These are phyloP conservation scores for Globisporangium radiosum DNA, from an alignment of 352 stramenopile species.

Conservation along the genomic window DNA sequence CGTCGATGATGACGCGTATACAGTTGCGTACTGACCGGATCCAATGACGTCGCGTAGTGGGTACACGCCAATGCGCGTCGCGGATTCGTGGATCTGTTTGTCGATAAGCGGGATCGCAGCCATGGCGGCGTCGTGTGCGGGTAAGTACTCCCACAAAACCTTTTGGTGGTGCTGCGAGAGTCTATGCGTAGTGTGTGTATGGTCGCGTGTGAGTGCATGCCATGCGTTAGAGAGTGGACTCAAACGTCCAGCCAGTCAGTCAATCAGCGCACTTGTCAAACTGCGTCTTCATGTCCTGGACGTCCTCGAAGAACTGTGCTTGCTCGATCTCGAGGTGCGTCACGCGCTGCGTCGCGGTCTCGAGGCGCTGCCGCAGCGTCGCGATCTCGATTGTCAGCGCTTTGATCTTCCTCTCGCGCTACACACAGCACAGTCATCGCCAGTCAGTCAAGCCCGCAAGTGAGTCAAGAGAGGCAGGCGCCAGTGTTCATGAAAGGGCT, in stretches of 20 bases:
- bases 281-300: slow-evolving; percentile 66
- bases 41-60: slow-evolving; percentile 62
- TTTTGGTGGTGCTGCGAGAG: slow-evolving; percentile 49
- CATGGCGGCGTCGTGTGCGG: slow-evolving; percentile 42
- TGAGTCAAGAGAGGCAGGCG: neutral
- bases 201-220: neutral
- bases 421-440: neutral
- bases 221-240: too few species aligned
- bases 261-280: slow-evolving; percentile 38
- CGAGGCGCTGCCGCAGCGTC: slow-evolving; percentile 33
- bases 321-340: slow-evolving; percentile 82
- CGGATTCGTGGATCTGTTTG: slow-evolving; percentile 39
- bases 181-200: slow-evolving; percentile 10
- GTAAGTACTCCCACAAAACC: slow-evolving; percentile 77
- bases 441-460: too few species aligned
- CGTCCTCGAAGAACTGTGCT: slow-evolving; percentile 74
- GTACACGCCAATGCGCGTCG: slow-evolving; percentile 56
- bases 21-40: slow-evolving; percentile 80
- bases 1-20: slow-evolving; percentile 39
- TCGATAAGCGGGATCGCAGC: slow-evolving; percentile 42
- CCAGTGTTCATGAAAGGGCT: neutral
- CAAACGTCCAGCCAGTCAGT: too few species aligned
- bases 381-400: slow-evolving; percentile 26
- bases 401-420: slow-evolving; percentile 58
- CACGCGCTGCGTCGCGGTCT: slow-evolving; percentile 45